phyloP scores from a whole-genome alignment of 345 rosid species.

The Carallia pectinifolia region DNA sequence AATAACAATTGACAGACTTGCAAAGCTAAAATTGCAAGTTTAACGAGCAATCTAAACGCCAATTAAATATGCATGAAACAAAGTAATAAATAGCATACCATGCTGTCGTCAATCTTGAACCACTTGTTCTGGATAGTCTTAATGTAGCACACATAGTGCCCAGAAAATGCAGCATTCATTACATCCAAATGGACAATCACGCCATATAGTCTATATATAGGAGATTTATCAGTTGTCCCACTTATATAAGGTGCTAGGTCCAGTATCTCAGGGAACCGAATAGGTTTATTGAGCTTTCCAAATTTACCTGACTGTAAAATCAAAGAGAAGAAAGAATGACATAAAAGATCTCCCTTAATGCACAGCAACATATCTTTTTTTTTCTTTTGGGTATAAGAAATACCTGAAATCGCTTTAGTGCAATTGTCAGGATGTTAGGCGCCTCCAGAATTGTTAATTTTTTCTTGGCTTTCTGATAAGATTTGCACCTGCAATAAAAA shows the following conservation, averaged over 20 bases:
- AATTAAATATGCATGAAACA: no score
- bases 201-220: constrained; percentile 79
- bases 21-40: no score
- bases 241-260: constrained; percentile 91
- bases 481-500: constrained; percentile 56
- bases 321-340: constrained; percentile 6
- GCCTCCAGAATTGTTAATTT: constrained; percentile 76
- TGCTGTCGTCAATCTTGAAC: constrained; percentile 93
- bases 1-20: no score
- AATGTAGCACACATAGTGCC: no score
- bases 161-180: no score
- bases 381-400: neutral
- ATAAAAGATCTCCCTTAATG: constrained; percentile 24
- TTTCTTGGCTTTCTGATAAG: constrained; percentile 87
- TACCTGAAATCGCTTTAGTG: constrained; percentile 88
- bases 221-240: constrained; percentile 74
- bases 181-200: constrained; percentile 35
- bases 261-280: constrained; percentile 79
- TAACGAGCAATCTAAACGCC: no score
- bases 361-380: neutral
- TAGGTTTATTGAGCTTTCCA: constrained; percentile 88
- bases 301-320: constrained; percentile 81
- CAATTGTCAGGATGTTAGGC: constrained; percentile 82
- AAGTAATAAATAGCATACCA: constrained; percentile 42
- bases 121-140: constrained; percentile 64